Evolutionary conservation across 2,329 filamentous ascomycete genomes (phyloP).

Genomic region (Mycosphaerella arachidis): DNA sequence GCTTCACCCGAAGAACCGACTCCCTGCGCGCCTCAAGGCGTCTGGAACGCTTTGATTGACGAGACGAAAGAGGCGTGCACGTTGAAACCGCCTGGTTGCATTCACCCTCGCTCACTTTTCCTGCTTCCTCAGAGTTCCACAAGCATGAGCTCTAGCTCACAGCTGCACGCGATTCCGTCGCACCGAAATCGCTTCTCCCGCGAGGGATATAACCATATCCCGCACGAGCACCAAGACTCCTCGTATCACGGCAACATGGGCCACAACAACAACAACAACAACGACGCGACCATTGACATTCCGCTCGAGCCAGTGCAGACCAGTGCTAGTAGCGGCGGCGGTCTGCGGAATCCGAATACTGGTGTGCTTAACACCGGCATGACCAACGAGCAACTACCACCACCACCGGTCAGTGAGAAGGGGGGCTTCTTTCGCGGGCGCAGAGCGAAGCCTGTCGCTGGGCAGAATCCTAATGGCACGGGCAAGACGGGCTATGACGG

Average conservation of each 20-base stretch:
- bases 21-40: neutral
- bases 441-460: conserved; percentile 33
- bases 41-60: neutral
- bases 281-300: conserved; percentile 58
- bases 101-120: neutral
- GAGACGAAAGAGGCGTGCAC: neutral
- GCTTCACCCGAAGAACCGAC: neutral
- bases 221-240: conserved; percentile 16
- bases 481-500: conserved; percentile 35
- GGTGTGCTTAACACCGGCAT: conserved; percentile 27
- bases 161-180: conserved; percentile 15
- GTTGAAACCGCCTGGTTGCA: neutral
- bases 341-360: conserved; percentile 35
- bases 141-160: conserved; percentile 18
- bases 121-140: neutral
- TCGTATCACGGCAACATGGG: conserved; percentile 18
- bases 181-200: conserved; percentile 28
- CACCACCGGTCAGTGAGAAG: conserved; percentile 35
- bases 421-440: conserved; percentile 35
- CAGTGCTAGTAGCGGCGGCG: conserved; percentile 41
- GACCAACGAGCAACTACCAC: conserved; percentile 31
- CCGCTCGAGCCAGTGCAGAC: conserved; percentile 55
- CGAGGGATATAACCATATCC: conserved; percentile 28
- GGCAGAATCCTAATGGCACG: conserved; percentile 12
- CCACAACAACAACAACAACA: conserved; percentile 45